Percentiles rank a stretch among this genome's conserved stretches.
phyloP scores from a whole-genome alignment of 2,329 filamentous ascomycete genomes.

The Pseudocercospora cruenta region DNA sequence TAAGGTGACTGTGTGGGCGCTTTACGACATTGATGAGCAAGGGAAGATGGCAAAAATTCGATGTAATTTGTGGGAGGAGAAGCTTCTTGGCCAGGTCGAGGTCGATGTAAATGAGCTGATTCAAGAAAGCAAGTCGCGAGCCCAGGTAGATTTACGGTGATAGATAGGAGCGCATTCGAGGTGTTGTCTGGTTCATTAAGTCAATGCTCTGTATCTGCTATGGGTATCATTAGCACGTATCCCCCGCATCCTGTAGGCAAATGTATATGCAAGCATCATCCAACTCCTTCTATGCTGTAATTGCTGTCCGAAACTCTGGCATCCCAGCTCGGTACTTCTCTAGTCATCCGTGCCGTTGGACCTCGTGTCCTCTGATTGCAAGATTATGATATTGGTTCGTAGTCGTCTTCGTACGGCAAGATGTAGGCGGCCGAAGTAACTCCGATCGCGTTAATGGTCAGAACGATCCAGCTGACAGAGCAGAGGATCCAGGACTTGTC shows the following conservation, averaged over 20 bases:
- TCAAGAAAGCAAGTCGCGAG: conserved; percentile 18
- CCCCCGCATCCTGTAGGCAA: neutral
- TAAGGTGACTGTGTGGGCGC: conserved; percentile 21
- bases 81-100: conserved; percentile 17
- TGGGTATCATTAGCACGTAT: conserved; percentile 20
- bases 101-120: conserved; percentile 15
- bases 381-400: conserved; percentile 66
- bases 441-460: conserved; percentile 57
- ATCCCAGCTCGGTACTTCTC: neutral
- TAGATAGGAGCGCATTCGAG: neutral
- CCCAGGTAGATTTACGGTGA: conserved; percentile 16
- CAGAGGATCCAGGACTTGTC: conserved; percentile 76
- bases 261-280: neutral
- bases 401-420: conserved; percentile 80
- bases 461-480: conserved; percentile 62
- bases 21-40: conserved; percentile 18
- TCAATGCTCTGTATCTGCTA: conserved; percentile 16
- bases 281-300: conserved; percentile 2
- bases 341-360: neutral
- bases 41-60: conserved; percentile 18
- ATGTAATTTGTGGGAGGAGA: conserved; percentile 20
- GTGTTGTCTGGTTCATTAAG: conserved; percentile 3
- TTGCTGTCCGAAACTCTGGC: neutral
- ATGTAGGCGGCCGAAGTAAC: conserved; percentile 69
- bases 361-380: neutral